These are phyloP conservation scores for Epichloe bromicola DNA, from an alignment of 2,329 filamentous ascomycete genomes.

Conservation along the genomic window DNA sequence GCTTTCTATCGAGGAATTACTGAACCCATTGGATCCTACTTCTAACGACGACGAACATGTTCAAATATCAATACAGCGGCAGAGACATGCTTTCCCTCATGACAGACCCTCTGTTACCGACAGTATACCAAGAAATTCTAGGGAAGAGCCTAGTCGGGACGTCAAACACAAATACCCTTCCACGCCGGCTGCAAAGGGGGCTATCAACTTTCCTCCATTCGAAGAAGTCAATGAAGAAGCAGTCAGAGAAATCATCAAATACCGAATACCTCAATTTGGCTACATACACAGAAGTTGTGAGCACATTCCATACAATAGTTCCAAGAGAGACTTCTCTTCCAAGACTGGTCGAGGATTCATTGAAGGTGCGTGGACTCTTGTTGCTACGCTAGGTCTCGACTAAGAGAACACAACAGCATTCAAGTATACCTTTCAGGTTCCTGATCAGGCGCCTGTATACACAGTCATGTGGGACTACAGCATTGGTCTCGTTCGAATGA, in stretches of 20 bases:
- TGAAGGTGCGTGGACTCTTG: slow-evolving; percentile 47
- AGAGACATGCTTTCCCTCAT: neutral
- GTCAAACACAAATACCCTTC: neutral
- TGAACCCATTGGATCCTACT: slow-evolving; percentile 1
- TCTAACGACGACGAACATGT: neutral
- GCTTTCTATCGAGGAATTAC: slow-evolving; percentile 2
- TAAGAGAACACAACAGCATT: slow-evolving; percentile 43
- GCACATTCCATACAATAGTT: slow-evolving; percentile 88
- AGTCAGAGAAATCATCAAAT: slow-evolving; percentile 40
- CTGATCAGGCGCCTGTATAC: slow-evolving; percentile 52
- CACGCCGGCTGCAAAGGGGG: neutral
- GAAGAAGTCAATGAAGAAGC: slow-evolving; percentile 46
- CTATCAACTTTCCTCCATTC: slow-evolving; percentile 56
- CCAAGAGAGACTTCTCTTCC: slow-evolving; percentile 77
- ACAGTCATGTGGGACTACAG: slow-evolving; percentile 97
- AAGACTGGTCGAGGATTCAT: slow-evolving; percentile 83
- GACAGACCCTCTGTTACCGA: neutral
- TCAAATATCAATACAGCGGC: neutral
- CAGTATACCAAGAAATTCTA: neutral
- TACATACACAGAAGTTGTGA: slow-evolving; percentile 48
- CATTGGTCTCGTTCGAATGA: slow-evolving; percentile 83
- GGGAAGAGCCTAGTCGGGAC: neutral
- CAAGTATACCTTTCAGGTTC: slow-evolving; percentile 67
- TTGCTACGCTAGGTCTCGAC: neutral
- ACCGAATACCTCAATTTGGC: slow-evolving; percentile 49